Percentiles rank a stretch among this genome's conserved stretches.
phyloP scores from a whole-genome alignment of 148 eudicot genomes.

The Dysphania ambrosioides region DNA sequence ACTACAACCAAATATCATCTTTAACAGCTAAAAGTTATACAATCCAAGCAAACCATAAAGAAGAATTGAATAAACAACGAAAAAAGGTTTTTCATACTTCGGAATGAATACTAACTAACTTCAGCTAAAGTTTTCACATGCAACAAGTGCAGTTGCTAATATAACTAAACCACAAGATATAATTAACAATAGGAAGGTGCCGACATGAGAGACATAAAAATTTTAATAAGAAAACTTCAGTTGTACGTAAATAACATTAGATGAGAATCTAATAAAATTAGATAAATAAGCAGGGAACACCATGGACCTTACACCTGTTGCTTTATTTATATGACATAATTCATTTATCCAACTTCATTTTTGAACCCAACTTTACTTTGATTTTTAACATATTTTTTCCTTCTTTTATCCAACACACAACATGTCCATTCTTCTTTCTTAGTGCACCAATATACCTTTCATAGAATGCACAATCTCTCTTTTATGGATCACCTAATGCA shows the following conservation, averaged over 20 bases:
- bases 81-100: conserved; percentile 4
- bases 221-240: background rate
- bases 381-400: conserved; percentile 18
- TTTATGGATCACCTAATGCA: conserved; percentile 24
- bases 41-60: conserved; percentile 15
- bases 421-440: conserved; percentile 20
- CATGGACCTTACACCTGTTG: conserved; percentile 30
- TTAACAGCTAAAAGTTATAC: background rate
- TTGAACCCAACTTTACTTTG: conserved; percentile 30
- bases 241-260: conserved; percentile 22
- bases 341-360: conserved; percentile 29
- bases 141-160: conserved; percentile 22
- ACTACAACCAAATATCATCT: conserved; percentile 7
- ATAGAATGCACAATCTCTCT: conserved; percentile 9
- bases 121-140: conserved; percentile 18
- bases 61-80: background rate
- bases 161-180: conserved; percentile 3
- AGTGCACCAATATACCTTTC: conserved; percentile 18
- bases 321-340: conserved; percentile 33
- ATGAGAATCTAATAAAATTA: conserved; percentile 21
- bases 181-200: conserved; percentile 3
- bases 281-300: conserved; percentile 23
- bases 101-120: conserved; percentile 13
- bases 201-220: conserved; percentile 7
- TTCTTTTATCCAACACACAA: conserved; percentile 24